Conservation (phyloP, 768 basidiomycete genomes). For the Sporobolomyces roseus region DNA sequence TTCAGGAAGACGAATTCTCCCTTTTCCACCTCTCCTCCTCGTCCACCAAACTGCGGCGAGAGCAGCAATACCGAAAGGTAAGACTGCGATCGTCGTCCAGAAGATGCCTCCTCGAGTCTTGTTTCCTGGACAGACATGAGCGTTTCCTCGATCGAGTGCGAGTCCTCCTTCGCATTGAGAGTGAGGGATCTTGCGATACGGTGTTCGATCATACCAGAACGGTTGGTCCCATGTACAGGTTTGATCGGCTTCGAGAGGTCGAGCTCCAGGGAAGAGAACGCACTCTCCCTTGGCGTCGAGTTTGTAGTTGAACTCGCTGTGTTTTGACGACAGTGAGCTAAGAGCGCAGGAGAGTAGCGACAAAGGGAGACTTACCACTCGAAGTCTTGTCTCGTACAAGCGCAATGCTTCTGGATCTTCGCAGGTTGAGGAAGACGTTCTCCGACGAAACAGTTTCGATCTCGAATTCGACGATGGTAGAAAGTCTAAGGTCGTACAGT, state of each 20-base stretch:
- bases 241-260: conserved; percentile 59
- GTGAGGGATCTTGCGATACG: conserved; percentile 83
- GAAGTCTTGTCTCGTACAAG: conserved; percentile 72
- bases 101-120: conserved; percentile 59
- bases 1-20: conserved; percentile 43
- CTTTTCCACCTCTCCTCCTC: conserved; percentile 62
- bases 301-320: conserved; percentile 86
- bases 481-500: conserved; percentile 58
- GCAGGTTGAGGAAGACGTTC: conserved; percentile 58
- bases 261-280: conserved; percentile 67
- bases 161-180: conserved; percentile 78
- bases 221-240: conserved; percentile 61
- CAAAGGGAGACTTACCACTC: conserved; percentile 90
- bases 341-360: too few species aligned
- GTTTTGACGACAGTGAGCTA: too few species aligned
- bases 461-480: conserved; percentile 82
- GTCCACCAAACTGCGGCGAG: conserved; percentile 76
- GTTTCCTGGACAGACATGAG: conserved; percentile 75
- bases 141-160: conserved; percentile 68
- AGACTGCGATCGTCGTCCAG: conserved; percentile 71
- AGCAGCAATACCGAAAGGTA: conserved; percentile 73
- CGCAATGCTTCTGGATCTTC: conserved; percentile 64
- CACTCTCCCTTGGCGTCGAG: conserved; percentile 68
- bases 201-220: conserved; percentile 90
- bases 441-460: conserved; percentile 79